These are phyloP conservation scores for Silene conica DNA, from an alignment of 148 eudicot species.

Conservation along the genomic window DNA sequence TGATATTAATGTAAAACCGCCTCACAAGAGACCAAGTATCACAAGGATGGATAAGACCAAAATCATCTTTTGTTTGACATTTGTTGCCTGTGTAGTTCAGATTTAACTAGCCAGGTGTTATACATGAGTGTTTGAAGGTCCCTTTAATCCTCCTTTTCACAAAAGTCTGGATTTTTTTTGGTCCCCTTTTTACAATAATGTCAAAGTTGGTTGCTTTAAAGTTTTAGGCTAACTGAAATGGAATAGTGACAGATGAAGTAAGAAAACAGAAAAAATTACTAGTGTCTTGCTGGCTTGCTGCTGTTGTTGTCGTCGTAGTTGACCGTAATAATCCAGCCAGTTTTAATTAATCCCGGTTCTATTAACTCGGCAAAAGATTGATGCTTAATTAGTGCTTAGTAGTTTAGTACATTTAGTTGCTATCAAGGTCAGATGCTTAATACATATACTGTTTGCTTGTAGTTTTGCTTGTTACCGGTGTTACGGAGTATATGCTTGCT, in stretches of 20 bases:
- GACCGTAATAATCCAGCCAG: not conserved
- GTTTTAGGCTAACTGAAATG: not conserved
- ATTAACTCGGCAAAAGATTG: too few relatives aligned
- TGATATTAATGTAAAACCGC: too few relatives aligned
- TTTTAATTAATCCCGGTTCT: too few relatives aligned
- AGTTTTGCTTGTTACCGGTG: not conserved
- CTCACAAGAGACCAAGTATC: too few relatives aligned
- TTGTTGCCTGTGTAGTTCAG: not conserved
- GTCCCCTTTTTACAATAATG: not conserved
- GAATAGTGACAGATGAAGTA: too few relatives aligned
- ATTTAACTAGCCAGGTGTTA: slow-evolving; percentile 4
- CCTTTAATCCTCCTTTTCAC: not conserved
- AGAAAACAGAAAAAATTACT: not conserved
- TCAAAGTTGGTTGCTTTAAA: slow-evolving; percentile 9
- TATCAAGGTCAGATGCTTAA: too few relatives aligned
- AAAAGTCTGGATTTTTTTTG: not conserved
- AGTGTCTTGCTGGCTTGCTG: slow-evolving; percentile 1
- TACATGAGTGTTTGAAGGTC: not conserved
- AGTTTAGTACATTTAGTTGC: too few relatives aligned
- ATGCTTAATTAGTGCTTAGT: too few relatives aligned
- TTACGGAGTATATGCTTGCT: not conserved
- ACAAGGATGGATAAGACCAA: too few relatives aligned
- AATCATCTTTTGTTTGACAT: not conserved
- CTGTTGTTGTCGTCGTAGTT: slow-evolving; percentile 7
- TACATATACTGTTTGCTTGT: too few relatives aligned